These are phyloP conservation scores for Neofusicoccum sp. DNA, from an alignment of 2,329 filamentous ascomycete species.

Conservation along the genomic window DNA sequence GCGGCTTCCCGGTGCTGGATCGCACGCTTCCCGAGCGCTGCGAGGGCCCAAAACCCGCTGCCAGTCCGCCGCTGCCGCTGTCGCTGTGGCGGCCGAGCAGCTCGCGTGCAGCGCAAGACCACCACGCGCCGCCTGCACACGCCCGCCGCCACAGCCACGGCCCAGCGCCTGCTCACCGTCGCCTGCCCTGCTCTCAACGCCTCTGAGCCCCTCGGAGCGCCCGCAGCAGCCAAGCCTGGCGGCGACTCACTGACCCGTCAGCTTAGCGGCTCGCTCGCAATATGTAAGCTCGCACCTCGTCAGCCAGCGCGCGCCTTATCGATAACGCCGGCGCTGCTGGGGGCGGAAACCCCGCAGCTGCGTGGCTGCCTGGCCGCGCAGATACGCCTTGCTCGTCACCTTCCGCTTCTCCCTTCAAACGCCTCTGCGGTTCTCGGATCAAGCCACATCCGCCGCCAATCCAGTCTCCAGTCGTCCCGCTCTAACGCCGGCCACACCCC, in stretches of 20 bases:
- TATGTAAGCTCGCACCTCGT: too few relatives aligned
- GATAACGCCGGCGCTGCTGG: neutral
- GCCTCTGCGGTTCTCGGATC: neutral
- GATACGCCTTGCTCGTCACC: neutral
- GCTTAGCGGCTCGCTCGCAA: neutral
- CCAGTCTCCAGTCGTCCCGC: too few relatives aligned
- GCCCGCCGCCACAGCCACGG: constrained; percentile 7
- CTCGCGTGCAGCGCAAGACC: constrained; percentile 16
- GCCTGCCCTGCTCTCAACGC: neutral
- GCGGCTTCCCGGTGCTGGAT: neutral
- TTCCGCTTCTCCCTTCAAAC: neutral
- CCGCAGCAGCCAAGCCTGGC: constrained; percentile 7
- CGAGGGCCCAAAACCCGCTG: neutral
- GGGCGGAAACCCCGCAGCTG: too few relatives aligned
- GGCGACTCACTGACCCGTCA: neutral
- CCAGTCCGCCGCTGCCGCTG: neutral
- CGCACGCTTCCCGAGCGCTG: neutral
- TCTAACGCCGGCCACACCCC: neutral
- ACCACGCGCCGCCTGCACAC: constrained; percentile 11
- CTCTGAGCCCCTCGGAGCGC: neutral
- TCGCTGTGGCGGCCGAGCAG: neutral
- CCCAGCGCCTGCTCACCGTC: constrained; percentile 3
- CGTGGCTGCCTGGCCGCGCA: too few relatives aligned
- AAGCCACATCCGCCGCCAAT: neutral
- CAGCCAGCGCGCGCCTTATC: neutral